Conservation (phyloP, 2,329 filamentous ascomycete genomes). For the Neurospora sp. region DNA sequence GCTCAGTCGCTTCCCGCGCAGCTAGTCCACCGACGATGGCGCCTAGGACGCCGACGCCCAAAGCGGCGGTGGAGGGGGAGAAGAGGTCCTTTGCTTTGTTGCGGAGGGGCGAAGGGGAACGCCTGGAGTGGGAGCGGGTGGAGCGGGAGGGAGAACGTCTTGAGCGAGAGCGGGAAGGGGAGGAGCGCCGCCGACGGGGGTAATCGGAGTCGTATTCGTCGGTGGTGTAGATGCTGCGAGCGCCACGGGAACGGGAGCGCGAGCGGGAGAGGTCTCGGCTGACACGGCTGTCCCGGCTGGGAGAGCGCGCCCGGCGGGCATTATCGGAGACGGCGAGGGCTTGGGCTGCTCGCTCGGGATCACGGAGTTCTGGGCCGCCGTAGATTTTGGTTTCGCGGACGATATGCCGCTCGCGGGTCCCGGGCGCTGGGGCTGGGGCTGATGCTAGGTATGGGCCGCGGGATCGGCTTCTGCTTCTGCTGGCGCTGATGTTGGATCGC, state of each 20-base stretch:
- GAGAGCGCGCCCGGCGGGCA: not conserved
- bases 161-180: constrained; percentile 1
- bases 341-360: constrained; percentile 1
- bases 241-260: not conserved
- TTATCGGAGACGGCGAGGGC: not conserved
- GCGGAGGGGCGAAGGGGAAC: constrained; percentile 18
- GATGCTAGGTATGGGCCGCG: too few species aligned
- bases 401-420: not conserved
- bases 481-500: not conserved
- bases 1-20: constrained; percentile 38
- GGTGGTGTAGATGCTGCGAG: not conserved
- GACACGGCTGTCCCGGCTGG: not conserved
- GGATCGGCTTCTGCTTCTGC: not conserved
- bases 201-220: not conserved
- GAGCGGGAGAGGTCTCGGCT: not conserved
- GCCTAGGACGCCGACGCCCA: constrained; percentile 42
- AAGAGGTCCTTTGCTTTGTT: constrained; percentile 34
- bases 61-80: constrained; percentile 35
- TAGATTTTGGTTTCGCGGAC: not conserved
- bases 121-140: not conserved
- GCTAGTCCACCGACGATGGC: constrained; percentile 44
- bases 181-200: not conserved
- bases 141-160: constrained; percentile 1
- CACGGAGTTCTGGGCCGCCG: constrained; percentile 1
- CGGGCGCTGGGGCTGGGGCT: not conserved